Base-by-base conservation (phyloP, 2,329 filamentous ascomycete species). In the Helotiales sp. region DNA sequence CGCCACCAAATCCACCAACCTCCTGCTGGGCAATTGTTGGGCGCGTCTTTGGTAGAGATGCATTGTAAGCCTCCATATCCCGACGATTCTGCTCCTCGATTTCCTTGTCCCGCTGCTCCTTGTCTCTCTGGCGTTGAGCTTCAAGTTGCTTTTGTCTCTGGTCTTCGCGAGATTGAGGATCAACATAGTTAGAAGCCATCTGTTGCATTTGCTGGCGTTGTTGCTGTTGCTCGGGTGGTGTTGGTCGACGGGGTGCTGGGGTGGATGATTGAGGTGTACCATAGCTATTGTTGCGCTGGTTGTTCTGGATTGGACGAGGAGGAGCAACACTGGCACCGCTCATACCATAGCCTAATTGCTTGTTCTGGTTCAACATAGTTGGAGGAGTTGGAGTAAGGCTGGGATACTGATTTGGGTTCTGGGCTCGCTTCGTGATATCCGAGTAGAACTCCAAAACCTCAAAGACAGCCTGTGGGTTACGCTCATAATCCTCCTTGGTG, bases 401-500 rank as follows among this genome's bases (percentile, higher is more conserved):
- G 28, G 89, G 81, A 76, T 89, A 93, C 74, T 87, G 85, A 71
- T 87, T 85, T 10, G 90, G 89, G 75, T 93, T 89, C 65, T 93
- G 89, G 60, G 87, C 85, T 69, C 90, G 85, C 82, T 93, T 93
- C 70, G 91, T 90, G 57, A 94, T 90, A 78, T 93, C 91, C 1
- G 91, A 93, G 80, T 94, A 95, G 80, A 95, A 95, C 78, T 94
- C 91, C 20, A 95, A 82, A 52, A 93, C 92, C 77, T 95, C 92
- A 64, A 93, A 89, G 28, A 89, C 91, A 67, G 89, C 93, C 82
- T 95, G 91, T 5, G 96, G 96, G 76, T 99, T 97, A 77, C 96
- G 94, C 81, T 97, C 93, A 80, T 98, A 98, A 78, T 99, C 96
- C 76, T 99, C 96, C 80, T 97, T 97, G 67, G 96, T 98, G 76